phyloP scores from a whole-genome alignment of 352 stramenopile species.

The Globisporangium cederbergense region DNA sequence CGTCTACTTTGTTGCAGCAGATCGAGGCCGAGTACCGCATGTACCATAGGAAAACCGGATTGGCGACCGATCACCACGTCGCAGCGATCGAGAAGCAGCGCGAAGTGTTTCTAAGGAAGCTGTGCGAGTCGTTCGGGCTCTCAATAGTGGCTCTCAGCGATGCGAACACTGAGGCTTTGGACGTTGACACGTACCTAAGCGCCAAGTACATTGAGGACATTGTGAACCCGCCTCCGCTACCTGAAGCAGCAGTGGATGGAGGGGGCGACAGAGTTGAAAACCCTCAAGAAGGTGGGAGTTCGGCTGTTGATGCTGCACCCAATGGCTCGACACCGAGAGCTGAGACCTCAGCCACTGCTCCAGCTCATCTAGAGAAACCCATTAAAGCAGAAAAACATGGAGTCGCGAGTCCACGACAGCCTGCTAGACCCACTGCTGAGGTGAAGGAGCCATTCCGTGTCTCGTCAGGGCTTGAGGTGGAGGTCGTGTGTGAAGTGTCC shows the following conservation, averaged over 20 bases:
- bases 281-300: background rate
- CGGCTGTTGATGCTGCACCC: background rate
- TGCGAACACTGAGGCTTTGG: constrained; percentile 20
- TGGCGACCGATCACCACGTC: constrained; percentile 57
- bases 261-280: constrained; percentile 4
- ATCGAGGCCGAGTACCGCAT: constrained; percentile 80
- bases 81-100: constrained; percentile 43
- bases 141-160: background rate
- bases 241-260: background rate
- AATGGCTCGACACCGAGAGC: constrained; percentile 2
- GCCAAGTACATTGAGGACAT: constrained; percentile 41
- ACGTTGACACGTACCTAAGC: constrained; percentile 55
- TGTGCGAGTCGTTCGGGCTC: constrained; percentile 53
- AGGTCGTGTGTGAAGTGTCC: background rate
- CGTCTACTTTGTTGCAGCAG: constrained; percentile 46
- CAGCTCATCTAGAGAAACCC: constrained; percentile 9
- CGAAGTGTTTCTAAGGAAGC: constrained; percentile 32
- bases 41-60: constrained; percentile 45
- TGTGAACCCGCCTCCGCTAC: constrained; percentile 13
- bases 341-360: background rate
- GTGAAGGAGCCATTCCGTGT: constrained; percentile 1
- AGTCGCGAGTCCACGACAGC: background rate
- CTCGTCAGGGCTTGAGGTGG: constrained; percentile 7
- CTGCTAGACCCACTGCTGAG: background rate
- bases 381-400: background rate